phyloP scores from a whole-genome alignment of 305 asterid species.

The Fraxinus paxiana region DNA sequence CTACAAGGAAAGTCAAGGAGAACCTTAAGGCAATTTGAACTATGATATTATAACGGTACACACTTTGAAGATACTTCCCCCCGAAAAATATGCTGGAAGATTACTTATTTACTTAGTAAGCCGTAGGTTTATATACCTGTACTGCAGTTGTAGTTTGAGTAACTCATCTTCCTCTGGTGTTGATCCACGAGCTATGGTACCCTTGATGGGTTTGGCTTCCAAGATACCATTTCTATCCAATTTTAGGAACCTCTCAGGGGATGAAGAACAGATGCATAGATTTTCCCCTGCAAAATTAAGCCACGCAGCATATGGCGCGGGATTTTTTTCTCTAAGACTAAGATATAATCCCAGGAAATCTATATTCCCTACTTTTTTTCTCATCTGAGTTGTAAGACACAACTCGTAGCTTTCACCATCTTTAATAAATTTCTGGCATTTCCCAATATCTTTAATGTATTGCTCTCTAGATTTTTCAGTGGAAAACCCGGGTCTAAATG shows the following conservation, averaged over 20 bases:
- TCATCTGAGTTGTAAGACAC: slow-evolving; percentile 86
- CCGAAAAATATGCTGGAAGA: neutral
- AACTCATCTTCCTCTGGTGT: slow-evolving; percentile 63
- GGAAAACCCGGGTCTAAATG: slow-evolving; percentile 43
- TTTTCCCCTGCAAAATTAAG: slow-evolving; percentile 70
- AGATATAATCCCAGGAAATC: slow-evolving; percentile 64
- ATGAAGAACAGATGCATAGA: slow-evolving; percentile 74
- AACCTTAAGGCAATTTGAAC: neutral
- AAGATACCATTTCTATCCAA: slow-evolving; percentile 69
- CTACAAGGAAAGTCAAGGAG: neutral
- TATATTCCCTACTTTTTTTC: slow-evolving; percentile 46
- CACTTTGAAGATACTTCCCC: neutral
- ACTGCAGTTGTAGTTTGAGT: slow-evolving; percentile 63
- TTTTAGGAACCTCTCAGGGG: slow-evolving; percentile 93
- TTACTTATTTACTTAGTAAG: neutral
- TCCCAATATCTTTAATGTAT: slow-evolving; percentile 62
- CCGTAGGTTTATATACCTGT: slow-evolving; percentile 47
- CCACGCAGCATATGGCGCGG: slow-evolving; percentile 97
- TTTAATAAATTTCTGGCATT: slow-evolving; percentile 67
- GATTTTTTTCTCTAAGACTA: slow-evolving; percentile 71
- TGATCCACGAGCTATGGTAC: slow-evolving; percentile 86
- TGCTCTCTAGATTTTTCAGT: slow-evolving; percentile 70
- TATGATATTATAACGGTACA: neutral
- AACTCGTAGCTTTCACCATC: slow-evolving; percentile 93
- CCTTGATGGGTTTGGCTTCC: slow-evolving; percentile 97